Conservation (phyloP, 2,329 filamentous ascomycete species). For the Penicillium sp. region DNA sequence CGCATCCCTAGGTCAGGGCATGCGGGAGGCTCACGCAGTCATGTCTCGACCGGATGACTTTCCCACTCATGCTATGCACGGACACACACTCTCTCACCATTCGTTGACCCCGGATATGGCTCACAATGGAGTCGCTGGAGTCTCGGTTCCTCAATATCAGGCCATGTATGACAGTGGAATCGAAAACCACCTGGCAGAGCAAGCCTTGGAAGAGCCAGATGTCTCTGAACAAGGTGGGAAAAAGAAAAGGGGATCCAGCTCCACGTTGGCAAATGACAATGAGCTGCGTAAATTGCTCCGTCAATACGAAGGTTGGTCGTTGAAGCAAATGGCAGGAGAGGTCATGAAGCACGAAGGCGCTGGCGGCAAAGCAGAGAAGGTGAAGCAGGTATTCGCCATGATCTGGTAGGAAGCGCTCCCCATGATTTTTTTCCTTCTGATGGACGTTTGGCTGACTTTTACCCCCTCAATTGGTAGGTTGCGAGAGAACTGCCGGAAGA, state of each 20-base stretch:
- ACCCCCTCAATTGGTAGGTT: conserved; percentile 34
- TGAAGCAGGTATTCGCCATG: conserved; percentile 55
- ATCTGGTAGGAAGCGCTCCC: conserved; percentile 42
- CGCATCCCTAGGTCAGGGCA: conserved; percentile 36
- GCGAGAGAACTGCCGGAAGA: conserved; percentile 49
- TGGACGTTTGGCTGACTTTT: neutral
- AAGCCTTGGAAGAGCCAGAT: conserved; percentile 42
- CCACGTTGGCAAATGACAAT: conserved; percentile 51
- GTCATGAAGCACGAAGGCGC: conserved; percentile 51
- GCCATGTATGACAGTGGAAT: conserved; percentile 44
- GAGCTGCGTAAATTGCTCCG: conserved; percentile 48
- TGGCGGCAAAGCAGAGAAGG: conserved; percentile 52
- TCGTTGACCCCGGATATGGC: conserved; percentile 37
- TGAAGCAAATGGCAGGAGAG: conserved; percentile 50
- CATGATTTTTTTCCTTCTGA: neutral
- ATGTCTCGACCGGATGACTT: conserved; percentile 42
- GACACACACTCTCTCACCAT: conserved; percentile 37
- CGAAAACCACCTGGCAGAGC: conserved; percentile 44
- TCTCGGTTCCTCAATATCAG: conserved; percentile 39
- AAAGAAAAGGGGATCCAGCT: conserved; percentile 49
- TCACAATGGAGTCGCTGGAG: conserved; percentile 31
- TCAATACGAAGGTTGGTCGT: conserved; percentile 46
- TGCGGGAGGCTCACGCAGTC: conserved; percentile 39
- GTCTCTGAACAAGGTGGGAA: conserved; percentile 44
- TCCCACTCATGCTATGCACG: conserved; percentile 34